Conservation (phyloP, 768 basidiomycete genomes). For the Hygrocybe punicea region DNA sequence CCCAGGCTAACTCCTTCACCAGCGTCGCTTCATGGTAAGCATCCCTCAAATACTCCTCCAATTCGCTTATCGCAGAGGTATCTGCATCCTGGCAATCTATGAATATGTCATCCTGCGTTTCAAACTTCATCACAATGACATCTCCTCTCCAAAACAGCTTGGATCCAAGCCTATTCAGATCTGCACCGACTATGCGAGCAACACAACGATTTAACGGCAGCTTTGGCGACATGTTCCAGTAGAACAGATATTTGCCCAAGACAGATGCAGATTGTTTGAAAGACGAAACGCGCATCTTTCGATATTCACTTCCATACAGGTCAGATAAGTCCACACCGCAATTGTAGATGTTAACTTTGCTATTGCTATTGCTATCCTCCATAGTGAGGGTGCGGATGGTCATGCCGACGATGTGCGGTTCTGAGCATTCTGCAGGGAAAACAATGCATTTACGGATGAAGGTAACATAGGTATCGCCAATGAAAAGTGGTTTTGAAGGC, state of each 20-base stretch:
- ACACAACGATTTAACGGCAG: slow-evolving; percentile 16
- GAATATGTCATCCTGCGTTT: background rate
- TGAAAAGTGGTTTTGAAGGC: slow-evolving; percentile 11
- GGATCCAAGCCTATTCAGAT: slow-evolving; percentile 7
- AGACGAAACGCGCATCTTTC: slow-evolving; percentile 12
- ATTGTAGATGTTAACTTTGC: background rate
- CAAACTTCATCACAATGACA: slow-evolving; percentile 15
- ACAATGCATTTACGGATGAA: slow-evolving; percentile 17
- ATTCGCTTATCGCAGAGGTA: background rate
- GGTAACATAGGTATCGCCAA: slow-evolving; percentile 11
- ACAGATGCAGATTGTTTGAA: background rate
- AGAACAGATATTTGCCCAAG: slow-evolving; percentile 7
- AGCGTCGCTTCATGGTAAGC: background rate
- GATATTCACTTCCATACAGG: slow-evolving; percentile 11
- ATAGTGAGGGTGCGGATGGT: slow-evolving; percentile 6
- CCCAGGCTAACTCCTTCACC: background rate
- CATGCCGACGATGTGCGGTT: slow-evolving; percentile 4
- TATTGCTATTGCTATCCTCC: slow-evolving; percentile 7
- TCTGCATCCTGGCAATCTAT: slow-evolving; percentile 1
- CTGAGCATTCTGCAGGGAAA: slow-evolving; percentile 4
- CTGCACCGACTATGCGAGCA: slow-evolving; percentile 7
- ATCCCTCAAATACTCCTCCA: background rate
- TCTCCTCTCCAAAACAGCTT: slow-evolving; percentile 19
- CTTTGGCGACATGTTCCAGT: slow-evolving; percentile 15
- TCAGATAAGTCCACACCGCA: slow-evolving; percentile 14